Evolutionary conservation across 1,284 basidiomycete genomes (phyloP), one percentile per base, ranked within the genome.

Genomic region (Cystobasidiaceae sp.): DNA sequence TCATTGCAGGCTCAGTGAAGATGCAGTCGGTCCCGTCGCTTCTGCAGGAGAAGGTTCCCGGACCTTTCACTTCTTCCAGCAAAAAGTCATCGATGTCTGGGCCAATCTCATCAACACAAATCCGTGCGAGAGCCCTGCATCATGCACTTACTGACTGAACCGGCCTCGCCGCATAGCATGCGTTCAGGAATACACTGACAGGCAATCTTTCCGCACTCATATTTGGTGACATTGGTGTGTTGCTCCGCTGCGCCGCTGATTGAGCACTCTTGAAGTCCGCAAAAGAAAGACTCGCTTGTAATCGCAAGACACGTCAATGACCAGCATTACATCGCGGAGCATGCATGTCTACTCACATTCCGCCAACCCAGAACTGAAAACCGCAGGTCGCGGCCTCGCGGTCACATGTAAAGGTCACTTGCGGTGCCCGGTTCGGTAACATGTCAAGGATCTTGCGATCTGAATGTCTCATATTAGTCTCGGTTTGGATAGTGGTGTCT

Each of bases 281-380:
- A 98, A 78, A 97, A 97, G 78, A 98, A 97, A 0, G 90, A 93
- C 75, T 98, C 93, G 62, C 90, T 83, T n/a, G n/a, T n/a, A n/a
- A n/a, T n/a, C n/a, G n/a, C n/a, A n/a, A n/a, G n/a, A n/a, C n/a
- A n/a, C n/a, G n/a, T n/a, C n/a, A n/a, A n/a, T n/a, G n/a, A n/a
- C n/a, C n/a, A n/a, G n/a, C n/a, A n/a, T n/a, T n/a, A n/a, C n/a
- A n/a, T n/a, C n/a, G 39, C 11, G 15, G 5, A 9, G 34, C 11
- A 13, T 19, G 7, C 9, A 2, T n/a, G 3, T 7, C 19, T 52
- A 0, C 61, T 49, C 30, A 64, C 61, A 55, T 55, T 49, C 61
- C 61, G 8, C 89, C 91, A 6, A 93, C 91, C 93, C 93, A 98
- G 80, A 98, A 98, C 77, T 97, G 92, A 81, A 97, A 97, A 43